Base-by-base conservation (phyloP, 345 rosid species). In the Turritis glabra region DNA sequence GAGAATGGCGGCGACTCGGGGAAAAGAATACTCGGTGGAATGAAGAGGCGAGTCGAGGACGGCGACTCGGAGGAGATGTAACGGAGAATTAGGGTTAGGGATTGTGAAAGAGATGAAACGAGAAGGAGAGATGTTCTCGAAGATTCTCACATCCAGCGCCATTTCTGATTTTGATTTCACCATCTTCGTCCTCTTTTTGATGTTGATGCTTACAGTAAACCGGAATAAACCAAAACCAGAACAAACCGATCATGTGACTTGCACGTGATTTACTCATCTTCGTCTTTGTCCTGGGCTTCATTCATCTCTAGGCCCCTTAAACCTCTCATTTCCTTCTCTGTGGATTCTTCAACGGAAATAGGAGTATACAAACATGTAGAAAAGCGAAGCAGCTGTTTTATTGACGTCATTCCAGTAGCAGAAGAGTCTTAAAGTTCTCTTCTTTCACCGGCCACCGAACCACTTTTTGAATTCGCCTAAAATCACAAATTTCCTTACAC, bases 61-160 rank as follows among this genome's bases (percentile, higher is more conserved):
- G 37, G 96, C 96, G 74, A 91, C 69, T 1, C 86, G 90, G 82
- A 93, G 86, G 13, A 46, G 76, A 10, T 58, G 48, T 23, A 18
- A n/a, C 71, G 67, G 67, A 55, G 40, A 63, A 3, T 14, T 56
- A 11, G 73, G 80, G 27, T 55, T 41, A 35, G 86, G 87, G 62
- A 89, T 80, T 0, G 97, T 89, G 85, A 93, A 88, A 73, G 90
- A 54, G 67, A 88, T 14, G 87, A 83, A 93, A 35, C 94, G 94
- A 17, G 85, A 89, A 35, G 94, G 89, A 7, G 55, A 57, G 21
- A 91, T 73, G 68, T 69, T 72, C 33, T 88, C 84, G 77, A 93
- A 91, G 54, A 69, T 54, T 70, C 82, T 68, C 8, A 65, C 5
- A 72, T 91, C 91, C 3, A 89, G 70, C 12, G 88, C 88, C 97